phyloP scores from a whole-genome alignment of 768 basidiomycete genomes.

The Gloeophyllum trabeum region DNA sequence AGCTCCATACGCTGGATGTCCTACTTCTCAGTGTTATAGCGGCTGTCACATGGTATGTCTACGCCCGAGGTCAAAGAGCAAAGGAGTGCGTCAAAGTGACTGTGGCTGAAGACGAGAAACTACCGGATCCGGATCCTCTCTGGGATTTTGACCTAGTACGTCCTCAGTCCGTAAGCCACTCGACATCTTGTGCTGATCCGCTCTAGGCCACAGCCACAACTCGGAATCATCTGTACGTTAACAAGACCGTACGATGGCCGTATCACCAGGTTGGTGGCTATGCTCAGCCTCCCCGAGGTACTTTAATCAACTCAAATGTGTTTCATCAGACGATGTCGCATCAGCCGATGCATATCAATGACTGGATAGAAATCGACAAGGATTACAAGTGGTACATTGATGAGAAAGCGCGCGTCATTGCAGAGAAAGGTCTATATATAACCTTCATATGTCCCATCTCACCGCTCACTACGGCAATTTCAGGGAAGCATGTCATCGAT shows the following conservation, averaged over 20 bases:
- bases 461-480: background rate
- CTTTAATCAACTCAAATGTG: too few species aligned
- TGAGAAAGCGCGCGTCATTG: constrained; percentile 19
- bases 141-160: constrained; percentile 1
- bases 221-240: constrained; percentile 3
- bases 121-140: constrained; percentile 3
- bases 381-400: constrained; percentile 20
- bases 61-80: background rate
- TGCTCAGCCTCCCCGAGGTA: background rate
- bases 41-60: background rate
- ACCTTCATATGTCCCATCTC: background rate
- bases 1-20: background rate
- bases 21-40: background rate
- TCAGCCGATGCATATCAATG: constrained; percentile 23
- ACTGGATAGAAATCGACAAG: constrained; percentile 26
- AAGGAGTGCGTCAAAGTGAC: background rate
- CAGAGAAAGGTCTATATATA: constrained; percentile 13
- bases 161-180: background rate
- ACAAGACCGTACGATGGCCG: constrained; percentile 2
- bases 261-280: constrained; percentile 2
- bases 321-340: constrained; percentile 21
- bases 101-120: background rate
- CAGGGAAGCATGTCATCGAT: constrained; percentile 12
- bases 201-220: background rate
- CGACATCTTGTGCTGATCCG: background rate